A percentile compares a stretch with the other conserved stretches of the same genome.
Evolutionary conservation across 441 rosid species (phyloP).

Genomic region (Adansonia madagascariensis): DNA sequence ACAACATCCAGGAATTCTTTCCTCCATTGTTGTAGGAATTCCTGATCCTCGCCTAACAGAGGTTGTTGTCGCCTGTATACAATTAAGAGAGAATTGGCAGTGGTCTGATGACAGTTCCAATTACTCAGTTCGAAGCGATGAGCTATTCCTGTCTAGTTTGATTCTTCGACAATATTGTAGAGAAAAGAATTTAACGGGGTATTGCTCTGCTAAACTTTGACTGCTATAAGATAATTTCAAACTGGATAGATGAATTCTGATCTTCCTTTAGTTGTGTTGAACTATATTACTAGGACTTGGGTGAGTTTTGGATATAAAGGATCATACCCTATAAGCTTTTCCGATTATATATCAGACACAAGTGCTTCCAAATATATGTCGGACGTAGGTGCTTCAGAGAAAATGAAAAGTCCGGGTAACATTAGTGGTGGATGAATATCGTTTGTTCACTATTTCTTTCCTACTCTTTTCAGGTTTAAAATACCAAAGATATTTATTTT

Average conservation of each 20-base stretch:
- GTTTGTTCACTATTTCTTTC: slow-evolving; percentile 3
- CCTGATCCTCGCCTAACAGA: slow-evolving; percentile 67
- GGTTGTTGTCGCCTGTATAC: slow-evolving; percentile 79
- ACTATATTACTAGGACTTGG: not conserved
- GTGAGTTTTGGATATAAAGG: not conserved
- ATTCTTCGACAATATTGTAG: slow-evolving; percentile 50
- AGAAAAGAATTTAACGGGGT: slow-evolving; percentile 62
- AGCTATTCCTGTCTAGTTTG: slow-evolving; percentile 51
- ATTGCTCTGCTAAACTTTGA: slow-evolving; percentile 11
- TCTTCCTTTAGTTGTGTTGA: not conserved
- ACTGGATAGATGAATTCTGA: not conserved
- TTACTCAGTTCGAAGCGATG: slow-evolving; percentile 11
- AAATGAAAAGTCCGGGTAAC: not conserved
- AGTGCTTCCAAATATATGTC: not conserved
- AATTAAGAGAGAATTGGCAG: slow-evolving; percentile 57
- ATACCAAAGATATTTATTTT: slow-evolving; percentile 59
- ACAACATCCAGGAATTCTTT: slow-evolving; percentile 64
- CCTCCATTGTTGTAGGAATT: slow-evolving; percentile 60
- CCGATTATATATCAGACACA: not conserved
- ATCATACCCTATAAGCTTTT: not conserved
- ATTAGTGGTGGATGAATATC: not conserved
- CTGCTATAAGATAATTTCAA: not conserved
- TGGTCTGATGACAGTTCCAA: slow-evolving; percentile 51
- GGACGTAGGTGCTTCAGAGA: not conserved
- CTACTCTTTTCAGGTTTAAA: slow-evolving; percentile 62